Conservation (phyloP, 805 yeast species). For the Phaffomyces opuntiae region DNA sequence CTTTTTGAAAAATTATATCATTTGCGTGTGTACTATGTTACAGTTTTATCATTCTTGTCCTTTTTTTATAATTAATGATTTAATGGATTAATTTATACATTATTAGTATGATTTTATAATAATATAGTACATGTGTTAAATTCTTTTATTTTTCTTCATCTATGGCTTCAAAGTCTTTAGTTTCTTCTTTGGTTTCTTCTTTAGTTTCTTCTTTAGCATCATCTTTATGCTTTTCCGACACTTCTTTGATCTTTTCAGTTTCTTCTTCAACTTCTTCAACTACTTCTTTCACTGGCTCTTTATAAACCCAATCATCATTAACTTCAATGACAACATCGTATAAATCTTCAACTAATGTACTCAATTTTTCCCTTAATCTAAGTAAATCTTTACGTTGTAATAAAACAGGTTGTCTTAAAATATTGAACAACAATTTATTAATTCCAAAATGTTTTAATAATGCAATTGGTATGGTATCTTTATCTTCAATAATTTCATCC, state of each 20-base stretch:
- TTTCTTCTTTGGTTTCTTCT: not conserved
- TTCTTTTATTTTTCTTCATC: not conserved
- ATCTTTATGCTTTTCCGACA: not conserved
- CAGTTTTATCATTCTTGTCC: no score
- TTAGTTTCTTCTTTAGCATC: not conserved
- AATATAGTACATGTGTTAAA: not conserved
- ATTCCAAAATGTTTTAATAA: constrained; percentile 26
- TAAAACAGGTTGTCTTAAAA: constrained; percentile 32
- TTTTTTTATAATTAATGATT: no score
- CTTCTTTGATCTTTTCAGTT: not conserved
- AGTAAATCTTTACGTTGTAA: constrained; percentile 7
- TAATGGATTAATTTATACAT: no score
- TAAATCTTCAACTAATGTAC: constrained; percentile 16
- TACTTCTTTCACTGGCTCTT: constrained; percentile 6
- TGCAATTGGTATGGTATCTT: constrained; percentile 23
- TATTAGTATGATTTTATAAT: no score
- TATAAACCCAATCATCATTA: constrained; percentile 25
- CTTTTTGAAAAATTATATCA: no score
- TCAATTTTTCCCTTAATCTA: constrained; percentile 13
- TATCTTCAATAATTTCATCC: constrained; percentile 16
- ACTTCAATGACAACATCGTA: constrained; percentile 22
- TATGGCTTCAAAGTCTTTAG: constrained; percentile 10
- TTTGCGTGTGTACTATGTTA: no score
- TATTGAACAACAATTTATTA: constrained; percentile 25
- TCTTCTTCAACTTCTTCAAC: not conserved